Conservation (phyloP, 441 rosid genomes). For the Gossypium schwendimanii region DNA sequence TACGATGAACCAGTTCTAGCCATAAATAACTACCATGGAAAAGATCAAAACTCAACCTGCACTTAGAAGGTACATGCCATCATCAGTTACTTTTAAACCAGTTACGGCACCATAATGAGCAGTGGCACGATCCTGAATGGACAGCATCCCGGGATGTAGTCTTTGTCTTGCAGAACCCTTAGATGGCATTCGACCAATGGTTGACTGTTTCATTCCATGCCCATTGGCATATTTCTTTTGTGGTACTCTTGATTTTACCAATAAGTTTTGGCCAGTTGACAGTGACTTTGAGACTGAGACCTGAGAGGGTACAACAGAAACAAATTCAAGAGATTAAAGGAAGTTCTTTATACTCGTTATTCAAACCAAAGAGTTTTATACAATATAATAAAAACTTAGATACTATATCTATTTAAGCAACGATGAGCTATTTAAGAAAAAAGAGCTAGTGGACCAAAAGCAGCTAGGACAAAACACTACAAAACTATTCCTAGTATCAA, state of each 20-base stretch:
- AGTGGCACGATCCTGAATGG: constrained; percentile 73
- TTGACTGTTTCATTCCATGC: constrained; percentile 50
- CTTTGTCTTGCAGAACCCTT: constrained; percentile 57
- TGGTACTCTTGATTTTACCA: constrained; percentile 29
- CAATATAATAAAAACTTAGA: not conserved
- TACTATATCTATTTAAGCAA: constrained; percentile 14
- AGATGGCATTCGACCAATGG: constrained; percentile 38
- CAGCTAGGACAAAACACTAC: not conserved
- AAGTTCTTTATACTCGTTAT: not conserved
- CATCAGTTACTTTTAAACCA: constrained; percentile 65
- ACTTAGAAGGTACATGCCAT: constrained; percentile 91
- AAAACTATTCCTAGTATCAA: not conserved
- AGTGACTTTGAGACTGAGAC: constrained; percentile 37
- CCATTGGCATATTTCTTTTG: constrained; percentile 48
- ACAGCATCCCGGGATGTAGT: constrained; percentile 79
- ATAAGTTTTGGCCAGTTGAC: constrained; percentile 32
- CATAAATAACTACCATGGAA: not conserved
- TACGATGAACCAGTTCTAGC: not conserved
- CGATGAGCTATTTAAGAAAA: constrained; percentile 10
- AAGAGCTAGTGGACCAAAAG: not conserved
- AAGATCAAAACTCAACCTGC: constrained; percentile 49
- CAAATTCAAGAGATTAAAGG: constrained; percentile 10
- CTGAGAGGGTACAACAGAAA: constrained; percentile 24
- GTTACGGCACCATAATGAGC: constrained; percentile 95
- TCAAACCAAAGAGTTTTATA: not conserved